phyloP scores from a whole-genome alignment of 2,329 filamentous ascomycete genomes.

The Paraconiothyrium brasiliense region DNA sequence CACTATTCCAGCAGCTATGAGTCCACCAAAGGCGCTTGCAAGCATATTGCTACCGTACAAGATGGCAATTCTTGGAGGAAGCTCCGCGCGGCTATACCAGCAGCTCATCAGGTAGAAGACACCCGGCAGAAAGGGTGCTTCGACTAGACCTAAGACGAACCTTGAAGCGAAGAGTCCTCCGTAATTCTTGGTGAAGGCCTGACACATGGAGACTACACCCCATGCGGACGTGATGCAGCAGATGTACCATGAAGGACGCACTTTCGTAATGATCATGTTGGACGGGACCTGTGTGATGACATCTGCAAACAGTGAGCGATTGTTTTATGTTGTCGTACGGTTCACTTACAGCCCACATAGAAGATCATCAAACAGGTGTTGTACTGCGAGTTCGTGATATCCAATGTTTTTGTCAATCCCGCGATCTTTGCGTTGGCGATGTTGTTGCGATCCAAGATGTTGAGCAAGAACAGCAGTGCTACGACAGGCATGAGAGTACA shows the following conservation, averaged over 20 bases:
- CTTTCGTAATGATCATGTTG: slow-evolving; percentile 65
- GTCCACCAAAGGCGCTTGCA: slow-evolving; percentile 62
- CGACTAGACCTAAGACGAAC: slow-evolving; percentile 51
- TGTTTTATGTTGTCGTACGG: not conserved
- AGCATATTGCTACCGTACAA: slow-evolving; percentile 65
- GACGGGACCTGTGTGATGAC: slow-evolving; percentile 58
- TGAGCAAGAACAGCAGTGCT: slow-evolving; percentile 41
- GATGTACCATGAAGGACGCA: slow-evolving; percentile 65
- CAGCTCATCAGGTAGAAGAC: slow-evolving; percentile 34
- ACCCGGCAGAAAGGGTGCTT: slow-evolving; percentile 32
- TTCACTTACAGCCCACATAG: slow-evolving; percentile 59
- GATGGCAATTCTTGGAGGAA: slow-evolving; percentile 67
- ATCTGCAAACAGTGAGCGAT: not conserved
- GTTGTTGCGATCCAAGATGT: slow-evolving; percentile 43
- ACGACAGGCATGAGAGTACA: slow-evolving; percentile 39
- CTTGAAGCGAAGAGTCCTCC: slow-evolving; percentile 53
- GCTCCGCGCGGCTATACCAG: slow-evolving; percentile 41
- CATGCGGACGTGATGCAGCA: slow-evolving; percentile 57
- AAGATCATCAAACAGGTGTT: slow-evolving; percentile 53
- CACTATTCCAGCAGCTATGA: slow-evolving; percentile 63
- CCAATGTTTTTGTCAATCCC: slow-evolving; percentile 34
- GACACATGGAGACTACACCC: slow-evolving; percentile 55
- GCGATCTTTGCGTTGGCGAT: slow-evolving; percentile 40
- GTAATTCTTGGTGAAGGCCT: slow-evolving; percentile 57
- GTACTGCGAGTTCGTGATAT: slow-evolving; percentile 30